Conservation (phyloP, 106 monocot genomes). For the Acorus calamus region DNA sequence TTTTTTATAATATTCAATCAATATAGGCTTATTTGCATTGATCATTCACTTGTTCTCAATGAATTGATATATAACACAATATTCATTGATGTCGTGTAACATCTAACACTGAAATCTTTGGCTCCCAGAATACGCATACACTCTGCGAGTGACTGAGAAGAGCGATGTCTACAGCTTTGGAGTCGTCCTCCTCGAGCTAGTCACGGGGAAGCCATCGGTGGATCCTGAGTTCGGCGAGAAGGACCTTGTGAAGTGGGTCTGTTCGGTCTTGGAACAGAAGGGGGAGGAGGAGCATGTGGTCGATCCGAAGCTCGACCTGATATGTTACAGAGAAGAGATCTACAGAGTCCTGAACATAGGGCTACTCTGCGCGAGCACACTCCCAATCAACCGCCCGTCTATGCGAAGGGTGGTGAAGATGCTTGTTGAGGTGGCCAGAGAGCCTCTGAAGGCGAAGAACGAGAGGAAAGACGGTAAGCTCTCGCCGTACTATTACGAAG, state of each 20-base stretch:
- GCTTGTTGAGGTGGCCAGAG: slow-evolving; percentile 26
- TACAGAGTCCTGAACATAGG: slow-evolving; percentile 50
- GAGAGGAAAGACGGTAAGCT: slow-evolving; percentile 21
- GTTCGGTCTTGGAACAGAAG: slow-evolving; percentile 5
- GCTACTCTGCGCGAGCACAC: slow-evolving; percentile 55
- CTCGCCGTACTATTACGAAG: slow-evolving; percentile 24
- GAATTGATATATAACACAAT: too few relatives aligned
- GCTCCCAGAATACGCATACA: slow-evolving; percentile 40
- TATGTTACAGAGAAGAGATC: slow-evolving; percentile 37
- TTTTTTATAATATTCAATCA: too few relatives aligned
- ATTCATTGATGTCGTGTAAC: too few relatives aligned
- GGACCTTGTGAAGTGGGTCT: slow-evolving; percentile 4
- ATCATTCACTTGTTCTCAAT: too few relatives aligned
- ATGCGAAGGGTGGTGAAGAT: slow-evolving; percentile 80
- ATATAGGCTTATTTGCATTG: too few relatives aligned
- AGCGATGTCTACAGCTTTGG: slow-evolving; percentile 44
- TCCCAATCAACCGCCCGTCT: slow-evolving; percentile 72
- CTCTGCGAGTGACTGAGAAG: slow-evolving; percentile 41
- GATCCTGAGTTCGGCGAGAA: not conserved
- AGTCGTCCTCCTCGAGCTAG: slow-evolving; percentile 26
- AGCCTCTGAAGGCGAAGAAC: not conserved
- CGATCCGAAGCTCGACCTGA: slow-evolving; percentile 39
- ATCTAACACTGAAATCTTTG: too few relatives aligned
- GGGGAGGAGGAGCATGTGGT: slow-evolving; percentile 27
- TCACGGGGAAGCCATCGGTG: slow-evolving; percentile 16